Evolutionary conservation across 768 basidiomycete species (phyloP), one percentile per base, ranked within the genome.

Genomic region (Filobasidium floriforme): DNA sequence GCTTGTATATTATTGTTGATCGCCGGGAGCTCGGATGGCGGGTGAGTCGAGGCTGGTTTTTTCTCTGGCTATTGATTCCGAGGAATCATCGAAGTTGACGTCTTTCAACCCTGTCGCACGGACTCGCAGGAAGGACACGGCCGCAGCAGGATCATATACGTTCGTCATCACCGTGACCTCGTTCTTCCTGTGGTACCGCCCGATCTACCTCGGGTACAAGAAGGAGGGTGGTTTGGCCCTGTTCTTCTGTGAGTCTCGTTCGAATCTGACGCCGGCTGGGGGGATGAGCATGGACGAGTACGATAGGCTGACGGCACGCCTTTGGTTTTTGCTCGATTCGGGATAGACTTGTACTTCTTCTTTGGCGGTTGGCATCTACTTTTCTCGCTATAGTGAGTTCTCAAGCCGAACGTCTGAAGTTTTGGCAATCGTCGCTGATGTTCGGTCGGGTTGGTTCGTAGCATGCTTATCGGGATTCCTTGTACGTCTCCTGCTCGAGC

Each of bases 141-240:
- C 70, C 6, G 73, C 73, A 18, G 66, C 73, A 11, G 72, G 70
- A 10, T 70, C 71, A 63, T 92, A 93, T 75, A 62, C 92, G 46
- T 82, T 90, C 62, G 80, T 93, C 60, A 96, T 97, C 73, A 79
- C 86, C 12, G 79, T 84, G 43, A 77, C 86, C 41, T 92, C 90
- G 15, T 98, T 99, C 82, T 82, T 97, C 68, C 82, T 92, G 68
- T 97, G 94, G 94, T 99, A 94, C 78, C 86, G 92, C 73, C 93
- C 94, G 18, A 89, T 93, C 75, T 98, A 98, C 82, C 93, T 96
- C 73, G 93, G 90, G 62, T 94, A 91, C 82, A 90, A 92, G 87
- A 94, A 96, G 85, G 93, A 88, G 73, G 73, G 75, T 41, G 77
- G 77, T 15, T 72, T 78, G 74, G 77, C 77, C 19, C 68, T 78